Evolutionary conservation across 148 eudicot genomes (phyloP), one percentile per base, ranked within the genome.

Genomic region (Fallopia convolvulus): DNA sequence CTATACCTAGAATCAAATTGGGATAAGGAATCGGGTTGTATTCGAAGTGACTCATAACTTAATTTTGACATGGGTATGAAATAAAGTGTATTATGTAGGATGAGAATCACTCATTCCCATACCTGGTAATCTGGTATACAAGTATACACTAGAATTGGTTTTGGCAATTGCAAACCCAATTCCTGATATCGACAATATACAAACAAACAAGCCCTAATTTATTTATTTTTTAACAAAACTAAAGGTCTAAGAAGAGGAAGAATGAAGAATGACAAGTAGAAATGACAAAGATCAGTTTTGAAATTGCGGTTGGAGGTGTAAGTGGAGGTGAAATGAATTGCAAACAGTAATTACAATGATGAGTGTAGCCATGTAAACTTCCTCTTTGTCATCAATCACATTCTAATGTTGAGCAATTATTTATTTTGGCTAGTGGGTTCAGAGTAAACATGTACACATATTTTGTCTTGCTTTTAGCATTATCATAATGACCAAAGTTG

Each of bases 301-400:
- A 66, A 61, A 23, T 66, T 66, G 44, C 20, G 20, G 44, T 66
- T 11, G 72, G 72, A 66, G 44, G 40, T 32, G 44, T 26, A 61
- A 66, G 72, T 66, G 72, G 72, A 66, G 72, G 20, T 14, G 72
- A 32, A 32, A 66, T 66, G 72, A 66, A 36, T 63, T 63, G 70
- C 40, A 63, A 30, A 63, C 70, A 63, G 70, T 33, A 66, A 66
- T 44, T 14, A 66, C 44, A 66, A 66, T 66, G 72, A 66, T 66
- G 72, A 66, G 72, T 26, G 39, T 61, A 30, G 9, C 20, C 72
- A 5, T 36, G 36, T 33, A 15, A 66, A 36, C 72, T 36, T 36
- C 44, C 42, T 66, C 72, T 33, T 36, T 66, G 72, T 58, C 65
- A 42, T 5, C 9, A 8, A 66, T 66, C 44, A 66, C 72, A 36